Evolutionary conservation across 352 stramenopile species (phyloP), one percentile per base, ranked within the genome.

Genomic region (Globisporangium barbulae): DNA sequence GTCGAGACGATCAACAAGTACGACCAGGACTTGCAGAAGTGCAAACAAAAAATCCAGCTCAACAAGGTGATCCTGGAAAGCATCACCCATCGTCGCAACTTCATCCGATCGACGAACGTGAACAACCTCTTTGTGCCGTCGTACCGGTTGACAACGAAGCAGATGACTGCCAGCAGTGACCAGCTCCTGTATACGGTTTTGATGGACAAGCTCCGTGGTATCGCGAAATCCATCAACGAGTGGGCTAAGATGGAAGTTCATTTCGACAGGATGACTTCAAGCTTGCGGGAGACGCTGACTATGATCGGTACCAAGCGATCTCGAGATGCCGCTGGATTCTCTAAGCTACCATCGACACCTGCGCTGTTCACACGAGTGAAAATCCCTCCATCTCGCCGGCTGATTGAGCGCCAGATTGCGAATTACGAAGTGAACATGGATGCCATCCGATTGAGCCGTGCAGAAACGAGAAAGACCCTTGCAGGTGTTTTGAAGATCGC

Each of bases 171-270:
- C 2, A 91, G 81, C 60, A 87, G 79, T 63, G 81, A 93, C 62
- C 81, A 91, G 54, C 67, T 93, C 3, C 66, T 93, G 31, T 59
- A 85, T n/a, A 93, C 83, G 0, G 79, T 93, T 22, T 64, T 93
- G 59, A 59, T 89, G 15, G 79, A 93, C 59, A 90, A 91, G 59
- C 70, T 93, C 5, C 76, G 73, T 15, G 75, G 76, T 21, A 76
- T 90, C 12, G 78, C 79, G 8, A 63, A 69, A 1, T 81, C 74
- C 3, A 68, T 93, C 25, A 91, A 91, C 39, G 81, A 93, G 55
- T 93, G 83, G 83, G 70, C 75, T 30, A 84, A 81, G 60, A 93
- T 91, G 79, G 79, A 90, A 60, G 59, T 37, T 1, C 83, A 93
- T 66, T 93, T 86, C 44, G 70, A 83, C 48, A 79, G 72, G 28